phyloP scores from a whole-genome alignment of 2,329 filamentous ascomycete genomes.

The Claviceps capensis region DNA sequence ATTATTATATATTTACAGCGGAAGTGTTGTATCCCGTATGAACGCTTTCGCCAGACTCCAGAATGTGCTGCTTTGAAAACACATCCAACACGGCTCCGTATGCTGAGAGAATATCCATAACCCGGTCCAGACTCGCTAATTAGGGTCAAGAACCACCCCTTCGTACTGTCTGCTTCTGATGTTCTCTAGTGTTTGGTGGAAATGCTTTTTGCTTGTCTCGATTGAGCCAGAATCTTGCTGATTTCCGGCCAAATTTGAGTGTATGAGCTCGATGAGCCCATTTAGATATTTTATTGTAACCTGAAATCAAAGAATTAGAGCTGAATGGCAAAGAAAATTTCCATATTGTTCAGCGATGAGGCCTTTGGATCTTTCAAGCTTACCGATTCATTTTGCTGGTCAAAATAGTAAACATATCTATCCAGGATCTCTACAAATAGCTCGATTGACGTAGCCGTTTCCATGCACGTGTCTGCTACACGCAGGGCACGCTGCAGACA shows the following conservation, averaged over 20 bases:
- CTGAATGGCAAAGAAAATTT: not conserved
- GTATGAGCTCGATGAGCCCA: conserved; percentile 92
- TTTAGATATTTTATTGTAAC: conserved; percentile 97
- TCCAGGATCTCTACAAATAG: conserved; percentile 97
- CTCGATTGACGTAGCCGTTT: conserved; percentile 91
- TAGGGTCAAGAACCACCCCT: conserved; percentile 63
- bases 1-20: conserved; percentile 3
- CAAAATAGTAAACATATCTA: conserved; percentile 98
- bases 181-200: conserved; percentile 87
- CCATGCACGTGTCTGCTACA: conserved; percentile 98
- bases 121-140: conserved; percentile 11
- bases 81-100: conserved; percentile 1
- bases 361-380: conserved; percentile 12
- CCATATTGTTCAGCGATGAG: not conserved
- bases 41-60: conserved; percentile 3
- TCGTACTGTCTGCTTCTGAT: conserved; percentile 87
- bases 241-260: conserved; percentile 83
- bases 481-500: conserved; percentile 89
- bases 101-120: not conserved
- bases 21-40: conserved; percentile 5
- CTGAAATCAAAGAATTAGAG: conserved; percentile 19
- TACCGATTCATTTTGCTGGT: conserved; percentile 94
- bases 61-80: not conserved
- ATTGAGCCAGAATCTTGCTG: conserved; percentile 68
- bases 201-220: conserved; percentile 85